A percentile compares a stretch with the other conserved stretches of the same genome.
phyloP scores from a whole-genome alignment of 495 filamentous ascomycete genomes.

The Neurospora discreta region DNA sequence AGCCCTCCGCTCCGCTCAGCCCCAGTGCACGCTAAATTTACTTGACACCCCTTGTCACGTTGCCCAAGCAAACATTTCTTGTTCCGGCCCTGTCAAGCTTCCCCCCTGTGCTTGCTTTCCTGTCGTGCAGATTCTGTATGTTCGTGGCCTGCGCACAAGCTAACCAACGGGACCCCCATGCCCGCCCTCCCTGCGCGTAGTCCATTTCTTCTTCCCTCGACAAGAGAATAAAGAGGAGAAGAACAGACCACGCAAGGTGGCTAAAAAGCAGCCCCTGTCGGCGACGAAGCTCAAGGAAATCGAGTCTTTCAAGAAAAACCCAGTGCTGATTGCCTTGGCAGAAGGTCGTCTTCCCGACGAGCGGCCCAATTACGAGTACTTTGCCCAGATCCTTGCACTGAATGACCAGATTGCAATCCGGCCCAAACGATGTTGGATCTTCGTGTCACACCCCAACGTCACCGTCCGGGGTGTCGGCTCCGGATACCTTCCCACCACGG shows the following conservation, averaged over 20 bases:
- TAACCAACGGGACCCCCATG: constrained; percentile 5
- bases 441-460: constrained; percentile 31
- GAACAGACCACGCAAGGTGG: not conserved
- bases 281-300: constrained; percentile 15
- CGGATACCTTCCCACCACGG: constrained; percentile 22
- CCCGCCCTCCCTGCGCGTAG: constrained; percentile 18
- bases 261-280: not conserved
- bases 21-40: not conserved
- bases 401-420: constrained; percentile 29
- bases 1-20: not conserved
- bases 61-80: not conserved
- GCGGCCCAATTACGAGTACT: constrained; percentile 41
- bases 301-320: constrained; percentile 42
- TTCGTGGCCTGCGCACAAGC: not conserved
- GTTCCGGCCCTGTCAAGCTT: not conserved
- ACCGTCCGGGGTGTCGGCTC: constrained; percentile 21
- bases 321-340: constrained; percentile 40
- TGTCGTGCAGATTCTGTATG: not conserved
- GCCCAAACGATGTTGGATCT: constrained; percentile 35
- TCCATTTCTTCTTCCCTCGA: constrained; percentile 38
- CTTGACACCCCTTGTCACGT: not conserved
- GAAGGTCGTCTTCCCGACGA: constrained; percentile 34
- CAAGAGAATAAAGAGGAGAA: constrained; percentile 10
- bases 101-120: constrained; percentile 4
- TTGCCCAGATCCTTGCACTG: constrained; percentile 29